These are phyloP conservation scores for Spathaspora sp. DNA, from an alignment of 805 yeast species.

Conservation along the genomic window DNA sequence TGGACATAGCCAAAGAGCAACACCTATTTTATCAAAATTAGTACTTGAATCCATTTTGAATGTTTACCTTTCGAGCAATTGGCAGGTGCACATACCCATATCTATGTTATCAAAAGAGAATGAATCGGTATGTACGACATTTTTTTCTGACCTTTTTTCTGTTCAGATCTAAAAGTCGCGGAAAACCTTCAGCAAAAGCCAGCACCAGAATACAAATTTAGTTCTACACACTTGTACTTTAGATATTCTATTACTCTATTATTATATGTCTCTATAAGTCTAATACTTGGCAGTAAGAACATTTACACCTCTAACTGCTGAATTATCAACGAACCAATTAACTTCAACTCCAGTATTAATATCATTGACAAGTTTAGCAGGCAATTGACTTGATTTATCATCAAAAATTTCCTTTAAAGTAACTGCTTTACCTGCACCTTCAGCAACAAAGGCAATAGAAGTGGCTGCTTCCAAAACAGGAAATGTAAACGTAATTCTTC, in stretches of 20 bases:
- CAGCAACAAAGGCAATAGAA: slow-evolving; percentile 77
- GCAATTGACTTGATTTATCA: slow-evolving; percentile 47
- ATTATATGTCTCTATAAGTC: neutral
- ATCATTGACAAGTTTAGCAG: slow-evolving; percentile 72
- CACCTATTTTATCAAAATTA: slow-evolving; percentile 21
- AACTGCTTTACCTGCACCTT: slow-evolving; percentile 80
- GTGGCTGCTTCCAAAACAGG: slow-evolving; percentile 59
- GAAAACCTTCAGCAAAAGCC: too few species aligned
- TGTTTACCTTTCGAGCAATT: neutral
- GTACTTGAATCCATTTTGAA: neutral
- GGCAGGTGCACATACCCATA: slow-evolving; percentile 13
- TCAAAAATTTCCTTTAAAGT: slow-evolving; percentile 69
- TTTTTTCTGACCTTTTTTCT: too few species aligned
- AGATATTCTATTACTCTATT: neutral
- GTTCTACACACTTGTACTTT: too few species aligned
- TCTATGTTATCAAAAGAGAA: neutral
- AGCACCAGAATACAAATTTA: too few species aligned
- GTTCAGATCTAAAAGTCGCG: too few species aligned
- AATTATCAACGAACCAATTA: slow-evolving; percentile 79
- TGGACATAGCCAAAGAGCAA: slow-evolving; percentile 79
- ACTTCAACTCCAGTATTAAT: slow-evolving; percentile 46
- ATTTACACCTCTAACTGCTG: slow-evolving; percentile 66
- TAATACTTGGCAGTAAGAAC: slow-evolving; percentile 37
- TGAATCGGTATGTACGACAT: neutral
- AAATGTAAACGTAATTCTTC: slow-evolving; percentile 85